Evolutionary conservation across 768 basidiomycete genomes (phyloP).

Genomic region (Podaxis carcinomalis): DNA sequence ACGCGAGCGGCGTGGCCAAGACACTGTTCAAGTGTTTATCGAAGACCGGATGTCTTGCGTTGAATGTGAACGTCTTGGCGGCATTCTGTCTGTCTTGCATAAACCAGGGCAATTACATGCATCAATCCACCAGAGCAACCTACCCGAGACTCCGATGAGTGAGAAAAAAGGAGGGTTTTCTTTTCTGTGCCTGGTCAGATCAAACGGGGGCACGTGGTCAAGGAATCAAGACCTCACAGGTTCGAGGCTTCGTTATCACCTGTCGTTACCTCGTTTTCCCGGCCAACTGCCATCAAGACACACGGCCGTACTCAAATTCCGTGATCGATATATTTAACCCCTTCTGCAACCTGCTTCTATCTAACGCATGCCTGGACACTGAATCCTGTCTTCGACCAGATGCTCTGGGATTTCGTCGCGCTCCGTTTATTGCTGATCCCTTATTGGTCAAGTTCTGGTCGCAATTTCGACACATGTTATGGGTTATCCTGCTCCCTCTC

Average conservation of each 20-base stretch:
- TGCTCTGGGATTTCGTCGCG: background rate
- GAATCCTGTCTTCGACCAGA: background rate
- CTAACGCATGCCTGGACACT: background rate
- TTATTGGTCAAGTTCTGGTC: background rate
- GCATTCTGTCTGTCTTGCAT: background rate
- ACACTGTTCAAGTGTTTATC: background rate
- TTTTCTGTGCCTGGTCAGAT: background rate
- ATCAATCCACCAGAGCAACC: background rate
- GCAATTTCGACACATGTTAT: background rate
- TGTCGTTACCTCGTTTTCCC: background rate
- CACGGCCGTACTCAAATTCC: background rate
- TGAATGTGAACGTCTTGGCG: no score
- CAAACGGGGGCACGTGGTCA: background rate
- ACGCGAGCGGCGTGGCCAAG: no score
- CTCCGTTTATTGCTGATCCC: background rate
- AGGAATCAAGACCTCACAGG: background rate
- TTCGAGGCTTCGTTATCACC: background rate
- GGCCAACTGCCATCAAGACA: background rate
- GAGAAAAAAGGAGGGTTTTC: background rate
- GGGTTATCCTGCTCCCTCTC: background rate
- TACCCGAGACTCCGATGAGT: background rate
- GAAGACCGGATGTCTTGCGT: background rate
- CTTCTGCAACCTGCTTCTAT: background rate
- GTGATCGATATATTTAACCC: background rate
- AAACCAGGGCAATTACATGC: background rate